Evolutionary conservation across 2,329 filamentous ascomycete genomes (phyloP).

Genomic region (Exophiala sp.): DNA sequence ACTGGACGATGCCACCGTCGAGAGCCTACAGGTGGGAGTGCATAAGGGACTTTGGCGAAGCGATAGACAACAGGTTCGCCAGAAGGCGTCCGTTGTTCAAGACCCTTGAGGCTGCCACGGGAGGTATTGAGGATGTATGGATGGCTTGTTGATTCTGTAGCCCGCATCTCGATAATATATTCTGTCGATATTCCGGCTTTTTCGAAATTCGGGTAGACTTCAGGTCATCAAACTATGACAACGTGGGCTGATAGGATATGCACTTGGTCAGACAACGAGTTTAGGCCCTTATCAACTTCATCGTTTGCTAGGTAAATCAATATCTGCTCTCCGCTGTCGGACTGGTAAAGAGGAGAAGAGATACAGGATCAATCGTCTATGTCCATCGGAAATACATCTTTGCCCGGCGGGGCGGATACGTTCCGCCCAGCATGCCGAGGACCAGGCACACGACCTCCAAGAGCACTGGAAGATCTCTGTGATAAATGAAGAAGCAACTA

Average conservation of each 20-base stretch:
- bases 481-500: no score
- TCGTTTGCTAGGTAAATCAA: no score
- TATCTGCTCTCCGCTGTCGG: neutral
- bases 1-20: conserved; percentile 40
- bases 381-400: conserved; percentile 19
- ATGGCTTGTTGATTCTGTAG: conserved; percentile 22
- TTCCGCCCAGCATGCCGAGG: neutral
- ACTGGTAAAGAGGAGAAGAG: neutral
- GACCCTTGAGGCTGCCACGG: conserved; percentile 22
- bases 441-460: neutral
- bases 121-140: conserved; percentile 24
- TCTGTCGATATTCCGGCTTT: no score
- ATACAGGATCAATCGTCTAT: conserved; percentile 5
- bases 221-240: no score
- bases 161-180: conserved; percentile 17
- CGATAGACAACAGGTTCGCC: conserved; percentile 29
- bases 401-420: conserved; percentile 3
- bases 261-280: no score
- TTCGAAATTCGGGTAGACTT: neutral
- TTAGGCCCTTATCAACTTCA: no score
- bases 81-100: conserved; percentile 18
- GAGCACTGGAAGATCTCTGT: no score
- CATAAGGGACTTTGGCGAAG: conserved; percentile 39
- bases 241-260: no score
- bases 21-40: conserved; percentile 38